Percentiles rank a stretch among this genome's conserved stretches.
These are phyloP conservation scores for Staphylotrichum longicolle DNA, from an alignment of 495 filamentous ascomycete genomes.

Conservation along the genomic window DNA sequence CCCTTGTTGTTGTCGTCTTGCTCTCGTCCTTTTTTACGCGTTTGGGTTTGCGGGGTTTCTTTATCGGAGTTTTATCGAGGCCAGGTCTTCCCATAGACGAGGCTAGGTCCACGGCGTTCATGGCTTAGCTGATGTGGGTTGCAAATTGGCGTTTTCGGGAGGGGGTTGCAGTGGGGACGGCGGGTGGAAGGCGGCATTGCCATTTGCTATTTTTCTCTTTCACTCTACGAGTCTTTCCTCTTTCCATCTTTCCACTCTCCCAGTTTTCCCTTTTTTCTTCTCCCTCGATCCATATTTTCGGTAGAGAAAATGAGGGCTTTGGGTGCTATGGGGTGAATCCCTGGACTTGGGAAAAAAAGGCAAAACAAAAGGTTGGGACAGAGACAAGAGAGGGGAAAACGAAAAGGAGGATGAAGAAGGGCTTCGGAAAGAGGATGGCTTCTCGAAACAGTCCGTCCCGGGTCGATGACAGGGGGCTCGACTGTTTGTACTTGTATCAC, in stretches of 20 bases:
- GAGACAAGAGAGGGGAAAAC: conserved; percentile 2
- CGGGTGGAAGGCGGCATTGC: conserved; percentile 18
- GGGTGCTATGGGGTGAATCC: conserved; percentile 16
- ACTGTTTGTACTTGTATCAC: conserved; percentile 3
- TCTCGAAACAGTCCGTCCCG: neutral
- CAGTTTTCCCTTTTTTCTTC: conserved; percentile 17
- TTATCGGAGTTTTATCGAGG: conserved; percentile 12
- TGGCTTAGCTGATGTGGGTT: conserved; percentile 32
- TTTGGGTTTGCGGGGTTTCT: conserved; percentile 7
- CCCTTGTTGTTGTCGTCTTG: neutral
- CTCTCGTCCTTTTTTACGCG: neutral
- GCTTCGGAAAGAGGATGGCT: conserved; percentile 1
- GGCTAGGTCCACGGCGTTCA: conserved; percentile 28
- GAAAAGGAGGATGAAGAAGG: conserved; percentile 4
- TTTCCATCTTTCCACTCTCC: neutral
- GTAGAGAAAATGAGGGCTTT: conserved; percentile 16
- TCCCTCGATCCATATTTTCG: conserved; percentile 19
- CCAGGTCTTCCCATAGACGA: conserved; percentile 31
- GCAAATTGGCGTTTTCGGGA: conserved; percentile 24
- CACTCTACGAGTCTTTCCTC: neutral
- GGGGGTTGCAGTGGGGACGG: neutral
- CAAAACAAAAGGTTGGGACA: conserved; percentile 3
- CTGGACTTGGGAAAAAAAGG: conserved; percentile 10
- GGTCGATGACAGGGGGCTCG: conserved; percentile 10
- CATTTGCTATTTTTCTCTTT: conserved; percentile 13